Base-by-base conservation (phyloP, 1,139 yeast genomes). In the Hanseniaspora gamundiae region DNA sequence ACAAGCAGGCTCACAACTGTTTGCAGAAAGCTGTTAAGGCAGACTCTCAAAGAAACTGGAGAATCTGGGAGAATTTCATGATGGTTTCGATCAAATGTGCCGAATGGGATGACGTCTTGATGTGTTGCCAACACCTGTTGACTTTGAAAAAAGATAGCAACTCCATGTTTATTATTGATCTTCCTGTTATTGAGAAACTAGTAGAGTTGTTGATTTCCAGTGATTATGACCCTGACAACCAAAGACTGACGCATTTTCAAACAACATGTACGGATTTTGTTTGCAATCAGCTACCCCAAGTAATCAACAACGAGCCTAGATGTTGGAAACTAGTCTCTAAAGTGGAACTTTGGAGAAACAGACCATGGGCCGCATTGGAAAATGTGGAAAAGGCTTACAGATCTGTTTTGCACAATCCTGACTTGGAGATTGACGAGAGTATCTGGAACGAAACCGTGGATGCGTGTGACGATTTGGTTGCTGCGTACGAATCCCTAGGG, bases 311-410 rank as follows among this genome's bases (percentile, higher is more conserved):
- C 13, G 78, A 81, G 42, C 73, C 91, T 0, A 71, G 86, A 55
- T 68, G 85, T 45, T 91, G 96, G 95, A 75, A 86, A 58, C 63
- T 85, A 11, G 80, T 86, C 14, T 84, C 95, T 3, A 74, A 76
- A 52, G 95, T 87, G 10, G 88, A 87, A 56, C 59, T 84, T 21
- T 91, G 98, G 97, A 74, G 94, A 54, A 70, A 72, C 44, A 75
- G 73, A 52, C 95, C 95, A 17, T 86, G 96, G 95, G 74, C 75
- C 3, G 84, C 95, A 0, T 68, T 93, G 46, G 94, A 82, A 31
- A 78, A 87, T 53, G 80, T 82, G 51, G 96, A 87, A 55, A 85
- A 82, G 61, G 95, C 95, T 0, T 86, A 76, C 59, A 72, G 96
- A 52, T 82, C 91, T 0, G 62, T 76, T 22, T 65, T 78, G 1